Conservation (phyloP, 73 alveolate genomes). For the Stentor coeruleus region DNA sequence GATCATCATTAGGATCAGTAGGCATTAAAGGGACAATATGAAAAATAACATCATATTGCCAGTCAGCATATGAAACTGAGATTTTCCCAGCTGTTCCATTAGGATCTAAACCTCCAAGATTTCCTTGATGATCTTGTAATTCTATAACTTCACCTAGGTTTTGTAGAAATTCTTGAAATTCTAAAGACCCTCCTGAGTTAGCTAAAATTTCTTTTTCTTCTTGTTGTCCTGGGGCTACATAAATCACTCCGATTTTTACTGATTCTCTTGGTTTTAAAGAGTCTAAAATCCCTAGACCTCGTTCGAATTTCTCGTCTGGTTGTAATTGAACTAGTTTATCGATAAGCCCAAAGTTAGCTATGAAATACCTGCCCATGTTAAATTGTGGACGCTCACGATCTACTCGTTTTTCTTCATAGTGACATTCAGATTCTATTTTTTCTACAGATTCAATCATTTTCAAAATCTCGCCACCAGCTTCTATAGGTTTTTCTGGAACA, state of each 20-base stretch:
- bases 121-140: background rate
- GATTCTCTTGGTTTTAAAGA: background rate
- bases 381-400: background rate
- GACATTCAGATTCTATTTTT: conserved; percentile 7
- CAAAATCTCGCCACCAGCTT: background rate
- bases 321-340: conserved; percentile 4
- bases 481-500: conserved; percentile 12
- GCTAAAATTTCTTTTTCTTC: conserved; percentile 7
- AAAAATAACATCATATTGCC: background rate
- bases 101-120: conserved; percentile 11
- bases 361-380: background rate
- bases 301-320: background rate
- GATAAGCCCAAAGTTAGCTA: background rate
- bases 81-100: conserved; percentile 4
- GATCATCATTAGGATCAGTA: conserved; percentile 21
- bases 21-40: conserved; percentile 20
- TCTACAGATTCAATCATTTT: background rate
- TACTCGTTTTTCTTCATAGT: background rate
- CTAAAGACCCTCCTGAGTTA: background rate
- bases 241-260: background rate
- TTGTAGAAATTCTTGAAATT: background rate
- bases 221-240: background rate
- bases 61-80: background rate
- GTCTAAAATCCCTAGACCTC: background rate
- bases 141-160: conserved; percentile 2